Conservation (phyloP, 768 basidiomycete species). For the Tylopilus balloui region DNA sequence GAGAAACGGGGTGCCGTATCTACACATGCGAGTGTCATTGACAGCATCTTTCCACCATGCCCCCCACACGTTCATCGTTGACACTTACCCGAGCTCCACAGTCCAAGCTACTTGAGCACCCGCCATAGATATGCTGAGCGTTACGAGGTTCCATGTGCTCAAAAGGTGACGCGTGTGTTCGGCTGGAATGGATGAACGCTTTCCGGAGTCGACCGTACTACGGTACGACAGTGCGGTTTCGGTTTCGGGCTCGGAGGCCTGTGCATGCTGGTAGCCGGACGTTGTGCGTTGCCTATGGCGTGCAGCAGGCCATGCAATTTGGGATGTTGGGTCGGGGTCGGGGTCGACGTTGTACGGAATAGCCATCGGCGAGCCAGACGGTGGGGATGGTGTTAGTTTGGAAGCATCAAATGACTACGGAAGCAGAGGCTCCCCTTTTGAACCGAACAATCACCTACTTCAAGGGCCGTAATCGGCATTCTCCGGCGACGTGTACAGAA, state of each 20-base stretch:
- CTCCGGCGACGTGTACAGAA: constrained; percentile 11
- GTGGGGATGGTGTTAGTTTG: neutral
- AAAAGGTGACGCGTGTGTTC: constrained; percentile 28
- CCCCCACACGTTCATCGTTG: neutral
- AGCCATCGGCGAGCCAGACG: constrained; percentile 47
- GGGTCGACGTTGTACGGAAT: constrained; percentile 47
- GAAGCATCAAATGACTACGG: constrained; percentile 9
- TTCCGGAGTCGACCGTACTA: constrained; percentile 32
- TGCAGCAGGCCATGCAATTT: constrained; percentile 69
- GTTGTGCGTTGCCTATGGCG: constrained; percentile 31
- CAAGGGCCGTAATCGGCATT: constrained; percentile 23
- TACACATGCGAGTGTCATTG: constrained; percentile 30
- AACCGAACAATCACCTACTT: constrained; percentile 3
- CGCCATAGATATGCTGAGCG: constrained; percentile 86
- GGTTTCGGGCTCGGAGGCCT: constrained; percentile 14
- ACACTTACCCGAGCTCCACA: constrained; percentile 80
- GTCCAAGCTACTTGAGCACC: constrained; percentile 97
- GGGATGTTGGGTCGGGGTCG: constrained; percentile 75
- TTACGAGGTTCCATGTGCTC: constrained; percentile 68
- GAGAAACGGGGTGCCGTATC: constrained; percentile 95
- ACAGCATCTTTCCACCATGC: neutral
- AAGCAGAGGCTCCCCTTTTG: constrained; percentile 21
- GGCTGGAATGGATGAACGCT: constrained; percentile 11
- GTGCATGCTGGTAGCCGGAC: constrained; percentile 22
- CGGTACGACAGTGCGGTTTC: constrained; percentile 26